A percentile compares a stretch with the other conserved stretches of the same genome.
Evolutionary conservation across 306 rosid genomes (phyloP).

Genomic region (Spatholobus suberectus): DNA sequence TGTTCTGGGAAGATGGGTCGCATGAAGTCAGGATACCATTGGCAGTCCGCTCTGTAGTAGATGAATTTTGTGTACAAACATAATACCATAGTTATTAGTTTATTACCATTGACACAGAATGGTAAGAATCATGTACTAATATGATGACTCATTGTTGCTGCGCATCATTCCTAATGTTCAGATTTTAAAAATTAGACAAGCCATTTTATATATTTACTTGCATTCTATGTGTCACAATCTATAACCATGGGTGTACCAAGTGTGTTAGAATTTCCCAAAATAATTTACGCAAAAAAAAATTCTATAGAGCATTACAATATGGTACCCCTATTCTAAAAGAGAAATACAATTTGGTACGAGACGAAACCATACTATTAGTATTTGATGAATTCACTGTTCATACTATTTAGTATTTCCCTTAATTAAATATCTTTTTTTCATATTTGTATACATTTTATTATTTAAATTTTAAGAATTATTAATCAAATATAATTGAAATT

Average conservation of each 20-base stretch:
- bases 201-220: background rate
- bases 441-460: too few relatives aligned
- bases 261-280: too few relatives aligned
- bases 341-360: too few relatives aligned
- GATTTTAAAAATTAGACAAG: background rate
- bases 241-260: background rate
- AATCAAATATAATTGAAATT: too few relatives aligned
- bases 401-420: too few relatives aligned
- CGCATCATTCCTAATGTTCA: background rate
- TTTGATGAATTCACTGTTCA: too few relatives aligned
- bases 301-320: too few relatives aligned
- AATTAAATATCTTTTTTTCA: too few relatives aligned
- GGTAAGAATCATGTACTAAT: background rate
- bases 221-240: background rate
- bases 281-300: too few relatives aligned
- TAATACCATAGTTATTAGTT: background rate
- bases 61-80: conserved; percentile 47
- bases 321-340: too few relatives aligned
- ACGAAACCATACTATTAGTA: too few relatives aligned
- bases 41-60: conserved; percentile 49
- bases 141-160: background rate
- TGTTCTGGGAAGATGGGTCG: conserved; percentile 63
- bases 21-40: conserved; percentile 61
- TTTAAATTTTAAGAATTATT: too few relatives aligned
- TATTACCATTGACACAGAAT: conserved; percentile 8